Base-by-base conservation (phyloP, 805 yeast species). In the Lipomyces kockii region DNA sequence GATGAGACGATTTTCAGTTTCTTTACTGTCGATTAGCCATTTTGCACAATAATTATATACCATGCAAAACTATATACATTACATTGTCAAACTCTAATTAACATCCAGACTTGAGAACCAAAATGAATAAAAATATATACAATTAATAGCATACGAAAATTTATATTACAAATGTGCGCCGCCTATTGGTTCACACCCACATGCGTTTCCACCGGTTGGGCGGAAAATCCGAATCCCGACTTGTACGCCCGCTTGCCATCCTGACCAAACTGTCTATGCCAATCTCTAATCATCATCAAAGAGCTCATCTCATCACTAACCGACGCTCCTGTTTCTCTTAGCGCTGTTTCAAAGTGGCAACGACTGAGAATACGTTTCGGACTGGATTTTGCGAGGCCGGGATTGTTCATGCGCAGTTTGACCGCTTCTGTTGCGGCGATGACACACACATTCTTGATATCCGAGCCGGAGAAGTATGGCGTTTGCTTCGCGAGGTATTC, bases 391-490 rank as follows among this genome's bases (percentile, higher is more conserved):
- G 56, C 34, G 1, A 37, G 32, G 32, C 39, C 63, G 4, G 58
- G 35, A 14, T 29, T n/a, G 20, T 58, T 22, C 63, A 46, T 58
- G 27, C 61, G 35, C 46, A 91, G 95, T 74, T 92, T 84, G 71
- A 92, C 91, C 0, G 95, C 89, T 72, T 83, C 84, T 75, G 90
- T 82, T 0, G 95, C 95, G 1, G 97, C 97, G 72, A 89, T 91
- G 66, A 96, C 83, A 75, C 94, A 89, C 58, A 90, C 78, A 74
- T 91, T 96, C 72, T 89, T 87, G 74, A 91, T 81, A 75, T 91
- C 97, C 1, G 94, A 89, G 0, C 97, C 97, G 72, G 93, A 89
- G 71, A 84, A 80, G 1, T 90, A 92, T 32, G 81, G 82, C 0
- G 96, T 89, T 51, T 80, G 74, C 2, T 76, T 73, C 20, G 88